Conservation (phyloP, 75 land plant species). For the Sequoia sempervirens region DNA sequence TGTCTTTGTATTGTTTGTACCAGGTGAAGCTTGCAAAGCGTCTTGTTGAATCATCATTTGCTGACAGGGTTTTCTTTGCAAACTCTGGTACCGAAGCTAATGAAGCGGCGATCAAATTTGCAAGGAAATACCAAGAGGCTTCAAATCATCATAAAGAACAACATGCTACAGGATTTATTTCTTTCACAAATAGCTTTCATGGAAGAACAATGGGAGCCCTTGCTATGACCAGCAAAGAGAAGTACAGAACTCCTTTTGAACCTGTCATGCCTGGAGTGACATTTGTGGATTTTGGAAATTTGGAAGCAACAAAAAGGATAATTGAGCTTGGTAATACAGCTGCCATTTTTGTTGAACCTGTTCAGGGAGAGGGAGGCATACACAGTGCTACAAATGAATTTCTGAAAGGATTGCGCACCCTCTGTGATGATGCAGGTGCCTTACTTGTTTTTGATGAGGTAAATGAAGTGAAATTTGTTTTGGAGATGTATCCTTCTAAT, state of each 20-base stretch:
- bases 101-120: slow-evolving; percentile 95
- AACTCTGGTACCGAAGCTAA: slow-evolving; percentile 96
- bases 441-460: slow-evolving; percentile 94
- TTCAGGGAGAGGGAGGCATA: slow-evolving; percentile 94
- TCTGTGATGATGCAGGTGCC: slow-evolving; percentile 72
- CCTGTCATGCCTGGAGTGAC: slow-evolving; percentile 91
- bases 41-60: slow-evolving; percentile 72
- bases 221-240: slow-evolving; percentile 81
- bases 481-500: not conserved
- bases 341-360: slow-evolving; percentile 89
- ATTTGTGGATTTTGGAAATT: slow-evolving; percentile 73
- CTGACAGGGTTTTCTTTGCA: slow-evolving; percentile 82
- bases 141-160: slow-evolving; percentile 20
- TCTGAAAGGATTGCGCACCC: slow-evolving; percentile 43
- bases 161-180: slow-evolving; percentile 57
- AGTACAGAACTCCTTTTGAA: slow-evolving; percentile 73
- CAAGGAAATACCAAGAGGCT: slow-evolving; percentile 69
- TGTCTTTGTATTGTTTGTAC: slow-evolving; percentile 6
- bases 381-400: slow-evolving; percentile 62
- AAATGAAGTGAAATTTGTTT: not conserved
- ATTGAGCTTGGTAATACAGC: slow-evolving; percentile 62
- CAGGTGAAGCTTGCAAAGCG: slow-evolving; percentile 82
- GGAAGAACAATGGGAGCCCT: slow-evolving; percentile 90
- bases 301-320: slow-evolving; percentile 39
- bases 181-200: slow-evolving; percentile 81